Base-by-base conservation (phyloP, 228 moss, liverwort and hornwort genomes). In the Sphagnum fallax region DNA sequence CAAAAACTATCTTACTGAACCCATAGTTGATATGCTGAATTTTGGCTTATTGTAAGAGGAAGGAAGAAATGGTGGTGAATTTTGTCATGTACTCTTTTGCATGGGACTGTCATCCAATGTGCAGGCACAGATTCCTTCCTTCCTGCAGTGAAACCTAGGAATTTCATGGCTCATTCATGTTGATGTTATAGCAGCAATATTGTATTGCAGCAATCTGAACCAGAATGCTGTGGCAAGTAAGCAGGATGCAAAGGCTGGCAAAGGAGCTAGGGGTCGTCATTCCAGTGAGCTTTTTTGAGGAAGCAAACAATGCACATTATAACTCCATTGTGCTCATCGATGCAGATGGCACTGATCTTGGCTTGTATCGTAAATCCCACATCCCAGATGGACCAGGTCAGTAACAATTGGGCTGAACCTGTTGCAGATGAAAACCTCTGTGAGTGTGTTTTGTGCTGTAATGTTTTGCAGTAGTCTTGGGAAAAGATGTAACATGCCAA, bases 331-430 rank as follows among this genome's bases (percentile, higher is more conserved):
- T 87, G 16, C 69, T 98, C 62, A 85, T 98, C 5, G 97, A 98
- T 77, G 97, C 97, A 49, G 97, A 98, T 74, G 97, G 97, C n/a
- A 71, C 65, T 0, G 97, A 98, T 53, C 82, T 98, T 50, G 97
- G 97, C 13, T 32, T 91, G 5, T 98, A 98, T 64, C 83, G 97
- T 66, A 98, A 98, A 76, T 87, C 90, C 52, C 97, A 98, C 66
- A 98, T 98, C 14, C 97, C 97, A 0, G 93, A 91, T 61, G 97
- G 97, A 57, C 97, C 97, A 60, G 97, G 89, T 85, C 51, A 50
- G 67, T 18, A 6, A 32, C 62, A 59, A 15, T 14, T 55, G 55
- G n/a, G 49, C 52, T 50, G 50, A 11, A 52, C 50, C 12, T 12
- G 5, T 47, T 65, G 51, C 68, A 32, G 11, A 47, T 51, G 32